A percentile compares a stretch with the other conserved stretches of the same genome.
These are phyloP conservation scores for Entoloma clypeatum DNA, from an alignment of 1,284 basidiomycete species.

Conservation along the genomic window DNA sequence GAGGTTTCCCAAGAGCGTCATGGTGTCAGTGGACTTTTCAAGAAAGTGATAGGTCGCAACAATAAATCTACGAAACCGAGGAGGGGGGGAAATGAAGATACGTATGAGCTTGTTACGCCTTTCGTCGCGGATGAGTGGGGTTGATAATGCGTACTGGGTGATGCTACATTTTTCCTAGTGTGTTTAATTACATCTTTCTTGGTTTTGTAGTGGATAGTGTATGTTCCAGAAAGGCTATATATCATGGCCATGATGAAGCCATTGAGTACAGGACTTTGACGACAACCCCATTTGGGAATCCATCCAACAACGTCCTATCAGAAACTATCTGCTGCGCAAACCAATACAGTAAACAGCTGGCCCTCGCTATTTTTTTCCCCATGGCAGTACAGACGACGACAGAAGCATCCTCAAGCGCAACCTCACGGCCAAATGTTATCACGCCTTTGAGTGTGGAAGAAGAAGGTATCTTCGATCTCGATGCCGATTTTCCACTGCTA, in stretches of 20 bases:
- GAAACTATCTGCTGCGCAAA: too few species aligned
- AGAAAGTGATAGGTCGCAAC: slow-evolving; percentile 56
- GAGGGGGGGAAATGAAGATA: slow-evolving; percentile 63
- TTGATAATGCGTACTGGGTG: slow-evolving; percentile 20
- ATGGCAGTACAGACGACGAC: slow-evolving; percentile 13
- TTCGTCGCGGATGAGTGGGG: slow-evolving; percentile 69
- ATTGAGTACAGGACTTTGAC: too few species aligned
- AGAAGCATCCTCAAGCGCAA: slow-evolving; percentile 12
- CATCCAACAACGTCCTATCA: too few species aligned
- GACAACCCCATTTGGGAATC: too few species aligned
- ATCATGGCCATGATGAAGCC: too few species aligned
- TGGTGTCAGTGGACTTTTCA: slow-evolving; percentile 48
- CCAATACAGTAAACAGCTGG: background rate
- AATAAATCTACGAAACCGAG: slow-evolving; percentile 39
- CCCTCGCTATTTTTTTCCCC: background rate
- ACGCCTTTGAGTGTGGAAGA: slow-evolving; percentile 57
- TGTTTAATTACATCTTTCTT: too few species aligned
- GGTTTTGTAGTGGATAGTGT: too few species aligned
- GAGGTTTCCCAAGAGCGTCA: slow-evolving; percentile 36
- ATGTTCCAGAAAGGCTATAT: too few species aligned
- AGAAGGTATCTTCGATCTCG: slow-evolving; percentile 47
- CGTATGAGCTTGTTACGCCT: slow-evolving; percentile 74
- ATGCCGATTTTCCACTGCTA: slow-evolving; percentile 22
- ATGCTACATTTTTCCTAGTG: too few species aligned
- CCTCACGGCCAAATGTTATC: slow-evolving; percentile 25